Evolutionary conservation across 768 basidiomycete genomes (phyloP), one percentile per base, ranked within the genome.

Genomic region (Phaeotremella fagi): DNA sequence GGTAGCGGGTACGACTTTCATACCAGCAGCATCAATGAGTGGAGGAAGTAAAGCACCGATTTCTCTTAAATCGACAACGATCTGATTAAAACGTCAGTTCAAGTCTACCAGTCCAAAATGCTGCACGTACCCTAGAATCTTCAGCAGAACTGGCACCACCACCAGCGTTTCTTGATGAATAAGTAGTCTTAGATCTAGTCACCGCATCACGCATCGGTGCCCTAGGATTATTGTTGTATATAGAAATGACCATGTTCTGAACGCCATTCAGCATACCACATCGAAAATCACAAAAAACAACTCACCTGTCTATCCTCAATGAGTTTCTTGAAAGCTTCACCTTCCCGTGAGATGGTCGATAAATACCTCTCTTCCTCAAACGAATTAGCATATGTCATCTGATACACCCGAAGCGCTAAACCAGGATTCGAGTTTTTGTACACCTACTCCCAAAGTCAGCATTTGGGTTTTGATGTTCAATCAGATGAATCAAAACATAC

Each of bases 331-430:
- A 98, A 98, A 0, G 90, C 84, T 48, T 94, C 87, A 70, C 95
- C 97, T 77, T 99, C 95, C 55, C 84, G 83, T 44, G 90, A 79
- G 26, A 97, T 81, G 2, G 84, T 86, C 25, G 87, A 85, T 26
- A 99, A 80, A 73, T 95, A 99, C 71, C 88, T 88, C 73, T 94
- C 90, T 64, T 99, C 95, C 72, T 99, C 95, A 59, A 86, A 87
- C 44, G 89, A 92, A 64, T 87, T 83, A 51, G 83, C 80, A 74
- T 98, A 98, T n/a, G 90, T 78, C 86, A 95, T 86, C 71, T 97
- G 91, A 75, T 98, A 98, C 1, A 97, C 86, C 14, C 92, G 79
- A 0, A 98, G 83, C 0, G 80, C 85, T 4, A 94, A 74, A 0
- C 88, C 88, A 0, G 89, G 85, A 75, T 85, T 84, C 2, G 86